Evolutionary conservation across 2,329 filamentous ascomycete species (phyloP), one percentile per base, ranked within the genome.

Genomic region (Trichoderma sp.): DNA sequence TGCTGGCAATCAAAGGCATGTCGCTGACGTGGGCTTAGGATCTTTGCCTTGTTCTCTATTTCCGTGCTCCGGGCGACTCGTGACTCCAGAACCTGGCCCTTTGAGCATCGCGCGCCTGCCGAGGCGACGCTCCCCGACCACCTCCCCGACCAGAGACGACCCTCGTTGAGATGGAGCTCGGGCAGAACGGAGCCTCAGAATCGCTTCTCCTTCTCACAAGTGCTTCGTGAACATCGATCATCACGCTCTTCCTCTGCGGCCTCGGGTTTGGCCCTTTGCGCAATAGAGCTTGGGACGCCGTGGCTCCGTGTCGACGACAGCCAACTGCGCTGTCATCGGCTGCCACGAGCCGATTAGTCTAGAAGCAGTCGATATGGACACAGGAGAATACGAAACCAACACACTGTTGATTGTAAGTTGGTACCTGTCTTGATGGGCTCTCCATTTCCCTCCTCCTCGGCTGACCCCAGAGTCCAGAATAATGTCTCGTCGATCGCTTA

Each of bases 361-460:
- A 72, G 69, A 75, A 69, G 72, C 75, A 71, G 76, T 73, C 83
- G 84, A 83, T 73, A 88, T 88, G 85, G 85, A 88, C 76, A 82
- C 82, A 75, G 83, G 83, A 69, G 85, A 87, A 77, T 86, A 86
- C 76, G 84, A 86, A 72, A 88, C 85, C 73, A 88, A 88, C 77
- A 81, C 80, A 67, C 77, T 88, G 71, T 78, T 85, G 72, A 80
- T 87, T 78, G 85, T 87, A 70, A 72, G 83, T 78, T 30, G 59
- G 15, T 30, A 47, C 15, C 7, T n/a, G 3, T 39, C 50, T 51
- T 17, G 12, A 34, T 28, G 24, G 7, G 24, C 52, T 6, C 34
- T 2, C 69, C 74, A 2, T 2, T 24, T 24, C 34, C 72, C 68
- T 45, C 52, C 34, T 51, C 34, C n/a, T 30, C 34, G 55, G 58